Conservation (phyloP, 108 stramenopile species). For the Poteriospumella lacustris region DNA sequence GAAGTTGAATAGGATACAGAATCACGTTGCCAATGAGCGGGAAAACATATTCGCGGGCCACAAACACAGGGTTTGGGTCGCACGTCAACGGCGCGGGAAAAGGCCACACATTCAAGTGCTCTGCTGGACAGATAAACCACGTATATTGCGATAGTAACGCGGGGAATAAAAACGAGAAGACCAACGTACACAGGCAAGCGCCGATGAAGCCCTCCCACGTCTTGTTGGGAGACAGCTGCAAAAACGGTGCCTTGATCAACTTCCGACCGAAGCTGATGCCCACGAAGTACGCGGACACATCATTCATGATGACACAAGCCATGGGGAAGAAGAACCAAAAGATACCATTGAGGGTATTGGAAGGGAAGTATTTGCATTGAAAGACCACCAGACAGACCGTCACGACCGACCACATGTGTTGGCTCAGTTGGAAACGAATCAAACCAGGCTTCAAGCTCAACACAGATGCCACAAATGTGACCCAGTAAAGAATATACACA, state of each 20-base stretch:
- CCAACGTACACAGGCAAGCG: slow-evolving; percentile 77
- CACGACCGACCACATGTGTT: slow-evolving; percentile 89
- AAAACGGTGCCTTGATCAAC: slow-evolving; percentile 78
- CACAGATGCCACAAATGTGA: slow-evolving; percentile 81
- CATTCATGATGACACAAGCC: slow-evolving; percentile 86
- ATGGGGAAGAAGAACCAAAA: slow-evolving; percentile 95
- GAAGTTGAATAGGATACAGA: slow-evolving; percentile 68
- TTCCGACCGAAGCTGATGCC: slow-evolving; percentile 86
- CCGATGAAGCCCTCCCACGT: slow-evolving; percentile 98
- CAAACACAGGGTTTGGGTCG: slow-evolving; percentile 43
- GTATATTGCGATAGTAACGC: slow-evolving; percentile 66
- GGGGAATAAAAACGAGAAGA: slow-evolving; percentile 78
- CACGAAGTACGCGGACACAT: slow-evolving; percentile 86
- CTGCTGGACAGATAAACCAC: slow-evolving; percentile 84
- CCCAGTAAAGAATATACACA: slow-evolving; percentile 70
- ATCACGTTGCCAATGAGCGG: neutral
- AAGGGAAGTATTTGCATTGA: slow-evolving; percentile 68
- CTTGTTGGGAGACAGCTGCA: slow-evolving; percentile 74
- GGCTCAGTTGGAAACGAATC: slow-evolving; percentile 90
- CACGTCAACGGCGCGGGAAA: slow-evolving; percentile 62
- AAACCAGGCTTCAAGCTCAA: slow-evolving; percentile 78
- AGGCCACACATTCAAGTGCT: slow-evolving; percentile 64
- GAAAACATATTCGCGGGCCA: neutral
- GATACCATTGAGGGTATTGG: slow-evolving; percentile 92
- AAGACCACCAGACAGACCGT: slow-evolving; percentile 79